phyloP scores from a whole-genome alignment of 2,329 filamentous ascomycete species.

The Penicillium sp. region DNA sequence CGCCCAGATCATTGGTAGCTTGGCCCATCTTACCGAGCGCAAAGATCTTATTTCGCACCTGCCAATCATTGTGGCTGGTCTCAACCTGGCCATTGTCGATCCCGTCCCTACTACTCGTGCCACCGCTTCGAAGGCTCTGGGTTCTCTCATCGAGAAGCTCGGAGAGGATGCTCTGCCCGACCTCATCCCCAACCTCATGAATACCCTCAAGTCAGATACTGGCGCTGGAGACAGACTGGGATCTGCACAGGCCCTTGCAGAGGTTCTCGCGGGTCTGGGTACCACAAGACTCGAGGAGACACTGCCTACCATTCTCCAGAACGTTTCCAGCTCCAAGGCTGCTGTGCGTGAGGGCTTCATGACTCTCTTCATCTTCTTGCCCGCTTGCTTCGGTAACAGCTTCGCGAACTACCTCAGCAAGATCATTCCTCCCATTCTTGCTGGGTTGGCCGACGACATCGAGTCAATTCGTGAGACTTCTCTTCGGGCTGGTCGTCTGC shows the following conservation, averaged over 20 bases:
- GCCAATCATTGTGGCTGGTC: slow-evolving; percentile 85
- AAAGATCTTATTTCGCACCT: slow-evolving; percentile 90
- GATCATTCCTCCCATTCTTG: slow-evolving; percentile 92
- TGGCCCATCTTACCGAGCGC: slow-evolving; percentile 94
- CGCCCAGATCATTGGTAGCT: slow-evolving; percentile 93
- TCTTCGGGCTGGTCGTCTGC: slow-evolving; percentile 82
- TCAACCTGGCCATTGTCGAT: slow-evolving; percentile 87
- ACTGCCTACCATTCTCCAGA: slow-evolving; percentile 91
- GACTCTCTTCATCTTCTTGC: slow-evolving; percentile 98
- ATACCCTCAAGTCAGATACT: slow-evolving; percentile 94
- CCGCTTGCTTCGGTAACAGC: slow-evolving; percentile 97
- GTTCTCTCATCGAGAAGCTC: slow-evolving; percentile 95
- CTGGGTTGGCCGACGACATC: slow-evolving; percentile 90
- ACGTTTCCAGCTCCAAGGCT: slow-evolving; percentile 86
- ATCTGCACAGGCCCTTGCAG: slow-evolving; percentile 92
- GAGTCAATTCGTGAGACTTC: slow-evolving; percentile 98
- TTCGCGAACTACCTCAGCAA: slow-evolving; percentile 93
- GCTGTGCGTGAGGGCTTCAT: slow-evolving; percentile 97
- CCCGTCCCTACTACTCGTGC: slow-evolving; percentile 95
- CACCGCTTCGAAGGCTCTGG: slow-evolving; percentile 91
- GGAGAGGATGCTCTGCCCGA: slow-evolving; percentile 96
- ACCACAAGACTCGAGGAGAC: slow-evolving; percentile 93
- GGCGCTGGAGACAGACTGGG: slow-evolving; percentile 94
- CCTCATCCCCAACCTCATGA: slow-evolving; percentile 95
- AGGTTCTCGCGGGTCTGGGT: slow-evolving; percentile 92